phyloP scores from a whole-genome alignment of 129 eudicot species.

The Centaurea solstitialis region DNA sequence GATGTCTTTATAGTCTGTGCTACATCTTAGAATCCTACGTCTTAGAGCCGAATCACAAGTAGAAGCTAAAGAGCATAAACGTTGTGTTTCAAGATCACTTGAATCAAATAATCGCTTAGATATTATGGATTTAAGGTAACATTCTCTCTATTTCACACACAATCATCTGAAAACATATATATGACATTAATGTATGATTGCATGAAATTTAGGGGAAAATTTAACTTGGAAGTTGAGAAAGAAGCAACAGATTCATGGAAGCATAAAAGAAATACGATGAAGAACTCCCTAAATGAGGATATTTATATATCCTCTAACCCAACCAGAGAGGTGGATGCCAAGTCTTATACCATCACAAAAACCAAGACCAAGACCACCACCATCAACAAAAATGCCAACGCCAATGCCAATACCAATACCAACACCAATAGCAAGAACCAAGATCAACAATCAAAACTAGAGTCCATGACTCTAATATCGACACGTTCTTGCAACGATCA shows the following conservation, averaged over 20 bases:
- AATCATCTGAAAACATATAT: background rate
- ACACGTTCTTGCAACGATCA: constrained; percentile 3
- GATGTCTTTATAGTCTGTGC: constrained; percentile 48
- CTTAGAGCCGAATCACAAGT: constrained; percentile 33
- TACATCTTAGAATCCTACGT: constrained; percentile 52
- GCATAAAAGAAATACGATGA: constrained; percentile 20
- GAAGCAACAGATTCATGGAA: constrained; percentile 20
- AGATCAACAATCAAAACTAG: constrained; percentile 13
- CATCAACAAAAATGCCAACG: background rate
- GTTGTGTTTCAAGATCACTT: constrained; percentile 5
- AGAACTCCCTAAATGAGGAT: constrained; percentile 7
- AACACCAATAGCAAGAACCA: constrained; percentile 13
- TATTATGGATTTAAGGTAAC: constrained; percentile 36
- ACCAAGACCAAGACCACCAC: background rate
- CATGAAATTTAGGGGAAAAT: constrained; percentile 49
- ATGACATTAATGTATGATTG: background rate
- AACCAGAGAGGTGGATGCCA: constrained; percentile 1
- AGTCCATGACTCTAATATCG: constrained; percentile 21
- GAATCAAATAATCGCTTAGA: constrained; percentile 32
- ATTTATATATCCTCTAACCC: constrained; percentile 7
- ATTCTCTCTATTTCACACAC: background rate
- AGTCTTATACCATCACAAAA: constrained; percentile 19
- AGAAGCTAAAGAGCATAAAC: constrained; percentile 27
- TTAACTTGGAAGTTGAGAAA: constrained; percentile 30
- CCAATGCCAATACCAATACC: background rate